Conservation (phyloP, 805 yeast genomes). For the Ogataea sp. region DNA sequence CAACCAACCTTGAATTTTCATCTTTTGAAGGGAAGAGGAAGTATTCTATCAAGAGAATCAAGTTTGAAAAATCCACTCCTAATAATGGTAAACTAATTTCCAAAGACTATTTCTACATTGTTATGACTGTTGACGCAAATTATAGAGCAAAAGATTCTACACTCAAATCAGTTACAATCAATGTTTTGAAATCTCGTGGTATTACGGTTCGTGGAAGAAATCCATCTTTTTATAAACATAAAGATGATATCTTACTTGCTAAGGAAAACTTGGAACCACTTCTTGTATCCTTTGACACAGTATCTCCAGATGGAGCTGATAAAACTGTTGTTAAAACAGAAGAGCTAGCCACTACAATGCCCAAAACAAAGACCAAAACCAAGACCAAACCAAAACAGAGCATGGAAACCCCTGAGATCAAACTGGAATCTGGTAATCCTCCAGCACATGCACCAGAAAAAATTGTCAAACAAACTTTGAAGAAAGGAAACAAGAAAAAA, state of each 20-base stretch:
- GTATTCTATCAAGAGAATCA: conserved; percentile 32
- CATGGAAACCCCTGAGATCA: too few relatives aligned
- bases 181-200: conserved; percentile 27
- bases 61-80: conserved; percentile 45
- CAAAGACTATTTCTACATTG: conserved; percentile 37
- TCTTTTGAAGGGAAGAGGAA: conserved; percentile 6
- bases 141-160: neutral
- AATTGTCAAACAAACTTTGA: neutral
- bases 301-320: too few relatives aligned
- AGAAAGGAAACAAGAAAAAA: too few relatives aligned
- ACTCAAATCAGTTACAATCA: neutral
- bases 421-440: too few relatives aligned
- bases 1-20: neutral
- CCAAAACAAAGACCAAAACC: too few relatives aligned
- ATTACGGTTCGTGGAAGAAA: conserved; percentile 54
- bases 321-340: too few relatives aligned
- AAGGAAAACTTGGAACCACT: conserved; percentile 5
- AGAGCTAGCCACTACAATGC: too few relatives aligned
- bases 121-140: conserved; percentile 5
- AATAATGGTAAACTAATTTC: conserved; percentile 38
- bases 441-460: neutral
- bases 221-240: conserved; percentile 49
- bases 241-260: conserved; percentile 38
- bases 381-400: too few relatives aligned
- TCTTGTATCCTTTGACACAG: too few relatives aligned